Percentiles rank a stretch among this genome's conserved stretches.
These are phyloP conservation scores for Backusella luteola DNA, from an alignment of 192 early-diverging fungal genomes.

Conservation along the genomic window DNA sequence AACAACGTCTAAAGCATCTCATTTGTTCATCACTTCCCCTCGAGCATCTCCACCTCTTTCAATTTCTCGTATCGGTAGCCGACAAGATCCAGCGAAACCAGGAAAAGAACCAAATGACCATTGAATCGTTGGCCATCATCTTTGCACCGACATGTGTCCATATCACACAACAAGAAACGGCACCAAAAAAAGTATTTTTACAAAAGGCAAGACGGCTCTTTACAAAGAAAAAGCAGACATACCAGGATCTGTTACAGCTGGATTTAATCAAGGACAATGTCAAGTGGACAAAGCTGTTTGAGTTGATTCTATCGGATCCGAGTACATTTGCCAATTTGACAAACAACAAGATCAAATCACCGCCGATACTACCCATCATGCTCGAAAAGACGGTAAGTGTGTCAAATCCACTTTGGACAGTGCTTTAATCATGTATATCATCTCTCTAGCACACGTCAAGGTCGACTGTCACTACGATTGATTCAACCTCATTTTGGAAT, in stretches of 20 bases:
- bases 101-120: constrained; percentile 6
- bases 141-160: constrained; percentile 10
- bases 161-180: not conserved
- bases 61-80: not conserved
- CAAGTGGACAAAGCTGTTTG: constrained; percentile 3
- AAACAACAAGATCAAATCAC: not conserved
- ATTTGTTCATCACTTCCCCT: not conserved
- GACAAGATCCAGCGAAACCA: constrained; percentile 2
- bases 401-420: not conserved
- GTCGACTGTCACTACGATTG: not conserved
- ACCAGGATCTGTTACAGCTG: constrained; percentile 6
- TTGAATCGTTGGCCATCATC: constrained; percentile 4
- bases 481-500: not conserved
- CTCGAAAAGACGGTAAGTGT: not conserved
- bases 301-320: not conserved
- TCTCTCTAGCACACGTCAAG: not conserved
- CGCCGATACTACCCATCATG: not conserved
- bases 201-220: not conserved
- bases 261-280: not conserved
- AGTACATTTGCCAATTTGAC: not conserved
- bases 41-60: constrained; percentile 5
- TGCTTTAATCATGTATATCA: not conserved
- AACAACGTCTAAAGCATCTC: not conserved
- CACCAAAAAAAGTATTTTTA: not conserved
- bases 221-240: not conserved